These are phyloP conservation scores for Asterochloris sp. DNA, from an alignment of 139 green algal species.

Conservation along the genomic window DNA sequence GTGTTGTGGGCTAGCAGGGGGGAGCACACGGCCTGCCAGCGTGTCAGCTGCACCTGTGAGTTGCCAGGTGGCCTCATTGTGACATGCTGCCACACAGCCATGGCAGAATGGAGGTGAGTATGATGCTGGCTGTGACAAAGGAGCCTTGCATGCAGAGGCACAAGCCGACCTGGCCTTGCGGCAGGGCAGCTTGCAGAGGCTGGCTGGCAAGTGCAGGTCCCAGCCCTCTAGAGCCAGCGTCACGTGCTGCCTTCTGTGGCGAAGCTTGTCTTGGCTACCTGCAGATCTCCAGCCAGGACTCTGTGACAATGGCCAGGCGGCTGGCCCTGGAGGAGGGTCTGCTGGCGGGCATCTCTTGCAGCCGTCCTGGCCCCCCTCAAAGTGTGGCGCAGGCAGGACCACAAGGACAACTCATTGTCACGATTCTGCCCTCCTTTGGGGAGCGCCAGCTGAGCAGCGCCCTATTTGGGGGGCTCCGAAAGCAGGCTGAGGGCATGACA, in stretches of 20 bases:
- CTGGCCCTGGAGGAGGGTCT: conserved; percentile 87
- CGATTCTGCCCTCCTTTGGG: conserved; percentile 88
- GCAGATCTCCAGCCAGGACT: conserved; percentile 72
- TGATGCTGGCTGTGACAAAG: no score
- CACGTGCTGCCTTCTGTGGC: background rate
- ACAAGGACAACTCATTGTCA: conserved; percentile 75
- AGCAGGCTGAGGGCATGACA: conserved; percentile 85
- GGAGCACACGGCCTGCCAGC: no score
- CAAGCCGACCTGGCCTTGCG: no score
- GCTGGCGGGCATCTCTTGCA: conserved; percentile 66
- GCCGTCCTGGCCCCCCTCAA: conserved; percentile 55
- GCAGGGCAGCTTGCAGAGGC: no score
- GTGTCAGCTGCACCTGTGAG: no score
- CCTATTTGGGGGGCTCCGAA: conserved; percentile 77
- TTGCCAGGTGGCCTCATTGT: no score
- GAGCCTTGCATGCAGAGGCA: no score
- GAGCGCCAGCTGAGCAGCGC: conserved; percentile 88
- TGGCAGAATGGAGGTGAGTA: no score
- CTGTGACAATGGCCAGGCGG: conserved; percentile 79
- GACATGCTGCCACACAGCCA: no score
- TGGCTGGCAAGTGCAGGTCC: no score
- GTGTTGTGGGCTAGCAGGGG: no score
- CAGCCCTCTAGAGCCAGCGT: no score
- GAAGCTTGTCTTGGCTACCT: background rate
- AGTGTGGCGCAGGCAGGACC: conserved; percentile 84